phyloP scores from a whole-genome alignment of 306 rosid species.

The Lithocarpus polystachyus region DNA sequence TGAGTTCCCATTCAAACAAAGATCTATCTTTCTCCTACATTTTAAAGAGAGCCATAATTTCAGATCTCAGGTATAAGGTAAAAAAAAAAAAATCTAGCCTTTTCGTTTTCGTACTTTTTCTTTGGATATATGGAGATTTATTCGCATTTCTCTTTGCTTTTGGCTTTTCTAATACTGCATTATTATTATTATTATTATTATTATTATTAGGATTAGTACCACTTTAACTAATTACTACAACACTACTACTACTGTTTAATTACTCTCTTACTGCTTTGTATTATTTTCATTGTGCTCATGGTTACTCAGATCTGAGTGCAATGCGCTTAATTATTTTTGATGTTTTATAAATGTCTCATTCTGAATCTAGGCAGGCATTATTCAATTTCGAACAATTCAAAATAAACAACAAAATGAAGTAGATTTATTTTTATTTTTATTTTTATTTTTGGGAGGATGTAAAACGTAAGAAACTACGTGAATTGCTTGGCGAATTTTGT shows the following conservation, averaged over 20 bases:
- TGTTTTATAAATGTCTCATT: slow-evolving; percentile 18
- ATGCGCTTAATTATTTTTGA: slow-evolving; percentile 5
- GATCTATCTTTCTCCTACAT: not conserved
- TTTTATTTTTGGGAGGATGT: not conserved
- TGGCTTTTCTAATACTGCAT: not conserved
- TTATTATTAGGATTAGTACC: not conserved
- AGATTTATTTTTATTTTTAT: too few relatives aligned
- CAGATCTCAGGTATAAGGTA: slow-evolving; percentile 45
- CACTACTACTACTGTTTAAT: not conserved
- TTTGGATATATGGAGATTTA: not conserved
- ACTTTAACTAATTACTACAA: not conserved
- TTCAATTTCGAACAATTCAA: too few relatives aligned
- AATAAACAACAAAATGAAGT: too few relatives aligned
- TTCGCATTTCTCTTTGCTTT: not conserved
- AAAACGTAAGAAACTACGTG: not conserved
- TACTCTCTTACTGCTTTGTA: not conserved
- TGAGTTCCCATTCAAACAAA: slow-evolving; percentile 21
- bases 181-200: not conserved
- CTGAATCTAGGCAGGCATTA: not conserved
- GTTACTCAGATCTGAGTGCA: slow-evolving; percentile 41
- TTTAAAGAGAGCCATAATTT: slow-evolving; percentile 9
- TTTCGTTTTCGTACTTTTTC: not conserved
- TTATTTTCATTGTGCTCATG: not conserved
- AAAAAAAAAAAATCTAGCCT: not conserved
- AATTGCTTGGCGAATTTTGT: not conserved